Evolutionary conservation across 108 stramenopile genomes (phyloP).

Genomic region (Chaetoceros muelleri): DNA sequence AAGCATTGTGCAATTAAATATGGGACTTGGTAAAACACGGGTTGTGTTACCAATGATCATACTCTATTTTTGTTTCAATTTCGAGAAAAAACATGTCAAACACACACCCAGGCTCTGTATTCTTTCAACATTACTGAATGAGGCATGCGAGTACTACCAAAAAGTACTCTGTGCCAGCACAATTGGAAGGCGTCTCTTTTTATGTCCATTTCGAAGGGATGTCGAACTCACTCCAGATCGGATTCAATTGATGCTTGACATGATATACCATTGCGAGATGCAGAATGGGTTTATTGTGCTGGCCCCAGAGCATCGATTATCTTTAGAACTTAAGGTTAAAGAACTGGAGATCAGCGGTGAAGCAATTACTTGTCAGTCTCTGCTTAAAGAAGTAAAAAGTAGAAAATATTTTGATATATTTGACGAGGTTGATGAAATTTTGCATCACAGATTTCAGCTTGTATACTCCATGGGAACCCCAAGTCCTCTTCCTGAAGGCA

Average conservation of each 20-base stretch:
- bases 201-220: slow-evolving; percentile 36
- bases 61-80: slow-evolving; percentile 12
- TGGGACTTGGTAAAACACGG: slow-evolving; percentile 48
- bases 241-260: slow-evolving; percentile 13
- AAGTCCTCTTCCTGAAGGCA: slow-evolving; percentile 13
- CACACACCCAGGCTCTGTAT: slow-evolving; percentile 28
- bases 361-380: neutral
- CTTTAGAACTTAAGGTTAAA: slow-evolving; percentile 33
- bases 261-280: slow-evolving; percentile 18
- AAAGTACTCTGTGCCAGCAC: slow-evolving; percentile 21
- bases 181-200: slow-evolving; percentile 15
- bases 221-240: slow-evolving; percentile 13
- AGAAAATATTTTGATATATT: slow-evolving; percentile 18
- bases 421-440: slow-evolving; percentile 49
- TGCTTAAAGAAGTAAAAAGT: neutral
- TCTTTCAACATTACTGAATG: slow-evolving; percentile 23
- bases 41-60: slow-evolving; percentile 42
- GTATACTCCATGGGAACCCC: slow-evolving; percentile 34
- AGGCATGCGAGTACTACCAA: slow-evolving; percentile 25
- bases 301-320: slow-evolving; percentile 41
- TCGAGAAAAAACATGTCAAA: slow-evolving; percentile 15
- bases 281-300: slow-evolving; percentile 29
- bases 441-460: slow-evolving; percentile 31
- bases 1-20: slow-evolving; percentile 38
- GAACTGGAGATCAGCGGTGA: slow-evolving; percentile 20